Percentiles rank a stretch among this genome's conserved stretches.
These are phyloP conservation scores for Hymenoscyphus scutula DNA, from an alignment of 2,329 filamentous ascomycete genomes.

Conservation along the genomic window DNA sequence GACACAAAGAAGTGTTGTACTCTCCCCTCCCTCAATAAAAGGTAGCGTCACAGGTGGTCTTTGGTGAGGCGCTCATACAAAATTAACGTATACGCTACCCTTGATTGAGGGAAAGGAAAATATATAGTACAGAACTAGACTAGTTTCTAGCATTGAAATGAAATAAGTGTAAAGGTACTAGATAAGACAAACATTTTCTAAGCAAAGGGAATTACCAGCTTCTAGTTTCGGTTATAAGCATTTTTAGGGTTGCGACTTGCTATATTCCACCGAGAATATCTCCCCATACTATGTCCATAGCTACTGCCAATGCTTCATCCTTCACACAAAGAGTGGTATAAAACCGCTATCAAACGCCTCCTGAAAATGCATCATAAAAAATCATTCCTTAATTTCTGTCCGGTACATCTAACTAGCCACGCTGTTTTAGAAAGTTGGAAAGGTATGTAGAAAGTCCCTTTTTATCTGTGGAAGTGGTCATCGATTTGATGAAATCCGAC, in stretches of 20 bases:
- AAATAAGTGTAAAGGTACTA: background rate
- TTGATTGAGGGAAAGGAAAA: background rate
- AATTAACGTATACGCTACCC: too few species aligned
- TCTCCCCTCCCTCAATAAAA: too few species aligned
- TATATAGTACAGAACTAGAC: background rate
- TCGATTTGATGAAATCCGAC: slow-evolving; percentile 54
- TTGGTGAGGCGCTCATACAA: too few species aligned
- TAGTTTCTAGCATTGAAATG: background rate
- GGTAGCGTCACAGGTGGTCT: too few species aligned
- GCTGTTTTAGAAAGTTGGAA: slow-evolving; percentile 51
- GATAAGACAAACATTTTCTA: background rate
- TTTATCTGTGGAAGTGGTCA: slow-evolving; percentile 58
- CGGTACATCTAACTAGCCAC: slow-evolving; percentile 20
- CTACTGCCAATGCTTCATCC: slow-evolving; percentile 4
- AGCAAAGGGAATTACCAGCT: background rate
- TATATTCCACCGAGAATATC: slow-evolving; percentile 2
- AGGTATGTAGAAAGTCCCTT: slow-evolving; percentile 66
- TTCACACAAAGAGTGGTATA: slow-evolving; percentile 8
- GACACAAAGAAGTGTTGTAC: too few species aligned
- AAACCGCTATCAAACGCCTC: slow-evolving; percentile 9
- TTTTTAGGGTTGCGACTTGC: slow-evolving; percentile 1
- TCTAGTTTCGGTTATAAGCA: background rate
- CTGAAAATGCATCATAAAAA: slow-evolving; percentile 10
- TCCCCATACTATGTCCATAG: background rate
- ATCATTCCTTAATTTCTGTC: slow-evolving; percentile 1